A percentile compares a stretch with the other conserved stretches of the same genome.
Evolutionary conservation across 257 asterid genomes (phyloP).

Genomic region (Prunella vulgaris): DNA sequence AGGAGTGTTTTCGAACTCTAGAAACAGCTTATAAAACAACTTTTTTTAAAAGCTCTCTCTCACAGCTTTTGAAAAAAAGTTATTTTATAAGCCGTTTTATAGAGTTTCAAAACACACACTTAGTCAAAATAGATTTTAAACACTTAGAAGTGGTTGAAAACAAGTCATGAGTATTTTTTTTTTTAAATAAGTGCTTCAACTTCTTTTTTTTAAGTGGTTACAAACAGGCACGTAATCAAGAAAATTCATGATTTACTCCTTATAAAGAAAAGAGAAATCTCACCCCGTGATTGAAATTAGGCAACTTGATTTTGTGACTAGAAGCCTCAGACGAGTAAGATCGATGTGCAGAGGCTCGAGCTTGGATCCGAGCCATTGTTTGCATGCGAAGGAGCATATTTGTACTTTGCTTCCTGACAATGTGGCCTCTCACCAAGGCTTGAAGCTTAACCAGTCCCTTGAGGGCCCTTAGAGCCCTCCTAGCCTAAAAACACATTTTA

Average conservation of each 20-base stretch:
- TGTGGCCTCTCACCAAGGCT: constrained; percentile 88
- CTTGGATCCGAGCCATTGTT: constrained; percentile 94
- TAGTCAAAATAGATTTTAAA: too few relatives aligned
- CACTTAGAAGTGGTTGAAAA: too few relatives aligned
- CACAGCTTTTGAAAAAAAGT: too few relatives aligned
- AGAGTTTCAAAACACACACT: too few relatives aligned
- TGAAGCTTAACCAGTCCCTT: constrained; percentile 94
- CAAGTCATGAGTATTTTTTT: too few relatives aligned
- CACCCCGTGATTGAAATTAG: constrained; percentile 38
- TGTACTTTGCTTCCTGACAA: constrained; percentile 81
- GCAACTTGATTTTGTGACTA: constrained; percentile 22
- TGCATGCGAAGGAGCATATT: constrained; percentile 92
- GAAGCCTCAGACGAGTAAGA: constrained; percentile 35
- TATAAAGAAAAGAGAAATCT: constrained; percentile 17
- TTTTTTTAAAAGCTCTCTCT: too few relatives aligned
- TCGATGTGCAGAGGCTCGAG: constrained; percentile 79
- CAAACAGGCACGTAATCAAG: too few relatives aligned
- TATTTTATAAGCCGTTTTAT: too few relatives aligned
- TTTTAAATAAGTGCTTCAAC: too few relatives aligned
- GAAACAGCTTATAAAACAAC: too few relatives aligned
- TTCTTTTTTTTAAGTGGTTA: too few relatives aligned
- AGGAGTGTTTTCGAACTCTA: too few relatives aligned
- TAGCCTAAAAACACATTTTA: constrained; percentile 50
- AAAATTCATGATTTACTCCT: neutral
- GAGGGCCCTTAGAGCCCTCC: constrained; percentile 86